Conservation (phyloP, 768 basidiomycete genomes). For the Rhizopogon vinicolor region DNA sequence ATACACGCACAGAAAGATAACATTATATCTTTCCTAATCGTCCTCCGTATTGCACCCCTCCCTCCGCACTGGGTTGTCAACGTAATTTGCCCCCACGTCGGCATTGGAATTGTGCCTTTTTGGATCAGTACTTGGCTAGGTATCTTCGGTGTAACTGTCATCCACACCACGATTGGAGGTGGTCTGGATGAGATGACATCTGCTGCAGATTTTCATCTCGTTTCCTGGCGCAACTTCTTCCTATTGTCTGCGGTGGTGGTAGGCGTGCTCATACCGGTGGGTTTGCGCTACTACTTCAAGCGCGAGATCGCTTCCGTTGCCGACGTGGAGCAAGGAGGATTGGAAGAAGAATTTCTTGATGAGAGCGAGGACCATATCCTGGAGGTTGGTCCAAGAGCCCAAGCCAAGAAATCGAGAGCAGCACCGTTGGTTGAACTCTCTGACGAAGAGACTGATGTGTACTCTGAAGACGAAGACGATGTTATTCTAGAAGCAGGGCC, state of each 20-base stretch:
- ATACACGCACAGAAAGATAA: slow-evolving; percentile 78
- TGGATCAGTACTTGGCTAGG: slow-evolving; percentile 90
- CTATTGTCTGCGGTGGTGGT: slow-evolving; percentile 80
- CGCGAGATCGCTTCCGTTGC: slow-evolving; percentile 45
- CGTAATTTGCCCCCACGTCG: slow-evolving; percentile 87
- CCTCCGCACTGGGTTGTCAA: slow-evolving; percentile 98
- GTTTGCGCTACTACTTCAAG: slow-evolving; percentile 78
- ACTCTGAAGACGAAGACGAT: slow-evolving; percentile 55
- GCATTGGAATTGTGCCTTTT: slow-evolving; percentile 80
- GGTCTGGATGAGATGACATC: slow-evolving; percentile 95
- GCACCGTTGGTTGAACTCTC: slow-evolving; percentile 25
- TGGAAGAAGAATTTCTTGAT: slow-evolving; percentile 28
- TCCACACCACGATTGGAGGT: slow-evolving; percentile 92
- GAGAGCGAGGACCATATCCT: slow-evolving; percentile 47
- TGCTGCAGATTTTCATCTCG: slow-evolving; percentile 87
- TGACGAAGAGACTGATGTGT: slow-evolving; percentile 33
- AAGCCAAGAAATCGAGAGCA: slow-evolving; percentile 36
- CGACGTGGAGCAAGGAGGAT: slow-evolving; percentile 29
- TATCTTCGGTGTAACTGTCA: slow-evolving; percentile 86
- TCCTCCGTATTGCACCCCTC: slow-evolving; percentile 90
- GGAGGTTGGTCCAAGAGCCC: slow-evolving; percentile 49
- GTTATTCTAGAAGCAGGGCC: slow-evolving; percentile 76
- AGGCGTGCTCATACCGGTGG: slow-evolving; percentile 92
- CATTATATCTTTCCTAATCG: slow-evolving; percentile 87
- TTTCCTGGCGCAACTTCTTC: slow-evolving; percentile 90